Conservation (phyloP, 2,329 filamentous ascomycete genomes). For the Phoma herbarum region DNA sequence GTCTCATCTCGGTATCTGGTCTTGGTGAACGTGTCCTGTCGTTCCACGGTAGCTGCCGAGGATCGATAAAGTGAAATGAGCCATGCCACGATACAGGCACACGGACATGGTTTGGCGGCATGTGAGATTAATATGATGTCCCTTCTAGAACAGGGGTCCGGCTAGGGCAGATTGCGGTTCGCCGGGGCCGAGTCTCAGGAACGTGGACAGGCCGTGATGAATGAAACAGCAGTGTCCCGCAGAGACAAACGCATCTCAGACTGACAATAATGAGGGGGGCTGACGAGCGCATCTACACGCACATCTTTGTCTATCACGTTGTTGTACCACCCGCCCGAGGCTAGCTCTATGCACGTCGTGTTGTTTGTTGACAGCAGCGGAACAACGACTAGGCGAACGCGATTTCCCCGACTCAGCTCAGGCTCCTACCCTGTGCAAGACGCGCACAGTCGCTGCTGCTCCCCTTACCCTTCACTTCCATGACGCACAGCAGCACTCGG, state of each 20-base stretch:
- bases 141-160: constrained; percentile 25
- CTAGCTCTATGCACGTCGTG: constrained; percentile 21
- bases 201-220: constrained; percentile 13
- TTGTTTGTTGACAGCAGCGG: constrained; percentile 24
- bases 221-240: constrained; percentile 21
- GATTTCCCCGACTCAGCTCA: constrained; percentile 21
- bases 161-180: constrained; percentile 26
- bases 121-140: constrained; percentile 19
- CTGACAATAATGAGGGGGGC: constrained; percentile 14
- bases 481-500: constrained; percentile 31
- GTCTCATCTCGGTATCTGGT: background rate
- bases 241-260: constrained; percentile 2
- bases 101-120: constrained; percentile 23
- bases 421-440: constrained; percentile 12
- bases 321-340: constrained; percentile 12
- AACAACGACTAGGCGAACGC: constrained; percentile 16
- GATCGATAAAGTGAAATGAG: constrained; percentile 13
- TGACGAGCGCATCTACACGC: constrained; percentile 14
- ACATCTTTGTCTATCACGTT: constrained; percentile 13
- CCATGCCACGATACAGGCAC: constrained; percentile 11
- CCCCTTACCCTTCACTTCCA: constrained; percentile 16
- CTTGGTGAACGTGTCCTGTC: constrained; percentile 6
- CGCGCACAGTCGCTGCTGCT: constrained; percentile 26
- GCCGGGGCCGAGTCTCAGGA: constrained; percentile 20
- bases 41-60: constrained; percentile 6